These are phyloP conservation scores for Mycena leptocephala DNA, from an alignment of 768 basidiomycete species.

Conservation along the genomic window DNA sequence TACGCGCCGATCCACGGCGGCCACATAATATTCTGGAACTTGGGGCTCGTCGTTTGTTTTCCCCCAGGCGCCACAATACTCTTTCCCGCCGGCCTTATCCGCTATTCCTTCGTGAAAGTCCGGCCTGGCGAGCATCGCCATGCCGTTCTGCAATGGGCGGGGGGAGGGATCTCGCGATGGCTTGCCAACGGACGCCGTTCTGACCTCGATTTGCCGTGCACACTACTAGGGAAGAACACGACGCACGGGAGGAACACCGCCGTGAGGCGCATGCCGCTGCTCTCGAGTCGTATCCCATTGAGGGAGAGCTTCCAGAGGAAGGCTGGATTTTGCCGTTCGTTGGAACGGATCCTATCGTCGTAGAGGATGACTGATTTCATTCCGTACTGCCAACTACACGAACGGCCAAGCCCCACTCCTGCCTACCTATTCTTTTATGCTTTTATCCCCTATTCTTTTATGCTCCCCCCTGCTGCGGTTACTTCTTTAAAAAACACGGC, in stretches of 20 bases:
- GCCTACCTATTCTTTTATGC: too few species aligned
- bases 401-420: too few species aligned
- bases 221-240: not conserved
- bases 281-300: not conserved
- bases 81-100: not conserved
- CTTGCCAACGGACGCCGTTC: not conserved
- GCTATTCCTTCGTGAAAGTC: constrained; percentile 8
- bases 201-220: not conserved
- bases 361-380: not conserved
- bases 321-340: not conserved
- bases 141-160: not conserved
- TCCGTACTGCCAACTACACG: too few species aligned
- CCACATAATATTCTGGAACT: not conserved
- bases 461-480: too few species aligned
- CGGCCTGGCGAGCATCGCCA: not conserved
- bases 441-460: too few species aligned
- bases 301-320: not conserved
- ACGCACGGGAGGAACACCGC: not conserved
- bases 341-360: too few species aligned
- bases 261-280: not conserved
- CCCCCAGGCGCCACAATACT: not conserved
- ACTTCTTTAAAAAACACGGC: too few species aligned
- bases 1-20: not conserved
- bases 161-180: not conserved
- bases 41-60: not conserved